Percentiles rank a stretch among this genome's conserved stretches.
Evolutionary conservation across 805 yeast species (phyloP).

Genomic region (Ogataea naganishii): DNA sequence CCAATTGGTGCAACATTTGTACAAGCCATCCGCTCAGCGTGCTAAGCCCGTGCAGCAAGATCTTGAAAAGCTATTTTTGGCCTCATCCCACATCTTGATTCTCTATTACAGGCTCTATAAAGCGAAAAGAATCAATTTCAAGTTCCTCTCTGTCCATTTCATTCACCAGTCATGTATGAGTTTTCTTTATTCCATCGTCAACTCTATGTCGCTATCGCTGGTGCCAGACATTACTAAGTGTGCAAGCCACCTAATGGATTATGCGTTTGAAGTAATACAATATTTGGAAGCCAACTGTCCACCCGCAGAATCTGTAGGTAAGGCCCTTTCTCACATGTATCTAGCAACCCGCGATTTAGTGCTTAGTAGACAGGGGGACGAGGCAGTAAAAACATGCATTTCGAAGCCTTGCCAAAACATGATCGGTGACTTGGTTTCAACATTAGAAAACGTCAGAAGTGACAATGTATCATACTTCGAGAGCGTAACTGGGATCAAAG

Average conservation of each 20-base stretch:
- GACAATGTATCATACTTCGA: too few species aligned
- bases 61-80: conserved; percentile 7
- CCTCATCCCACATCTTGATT: conserved; percentile 7
- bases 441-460: too few species aligned
- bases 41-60: conserved; percentile 3
- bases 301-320: conserved; percentile 8
- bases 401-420: too few species aligned
- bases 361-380: conserved; percentile 4
- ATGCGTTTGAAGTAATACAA: conserved; percentile 2
- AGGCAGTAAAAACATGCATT: too few species aligned
- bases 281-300: conserved; percentile 8
- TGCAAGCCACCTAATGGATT: conserved; percentile 3
- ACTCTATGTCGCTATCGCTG: conserved; percentile 8
- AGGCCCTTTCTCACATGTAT: conserved; percentile 8
- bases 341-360: conserved; percentile 7
- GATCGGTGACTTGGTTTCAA: too few species aligned
- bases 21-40: conserved; percentile 8
- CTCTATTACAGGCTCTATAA: conserved; percentile 7
- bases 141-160: conserved; percentile 13
- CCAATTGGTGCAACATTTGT: conserved; percentile 10
- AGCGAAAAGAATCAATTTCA: conserved; percentile 10
- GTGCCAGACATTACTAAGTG: conserved; percentile 3
- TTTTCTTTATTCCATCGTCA: conserved; percentile 10
- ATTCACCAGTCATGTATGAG: conserved; percentile 13
- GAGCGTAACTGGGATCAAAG: too few species aligned